Base-by-base conservation (phyloP, 2,329 filamentous ascomycete genomes). In the Aureobasidium sp. region DNA sequence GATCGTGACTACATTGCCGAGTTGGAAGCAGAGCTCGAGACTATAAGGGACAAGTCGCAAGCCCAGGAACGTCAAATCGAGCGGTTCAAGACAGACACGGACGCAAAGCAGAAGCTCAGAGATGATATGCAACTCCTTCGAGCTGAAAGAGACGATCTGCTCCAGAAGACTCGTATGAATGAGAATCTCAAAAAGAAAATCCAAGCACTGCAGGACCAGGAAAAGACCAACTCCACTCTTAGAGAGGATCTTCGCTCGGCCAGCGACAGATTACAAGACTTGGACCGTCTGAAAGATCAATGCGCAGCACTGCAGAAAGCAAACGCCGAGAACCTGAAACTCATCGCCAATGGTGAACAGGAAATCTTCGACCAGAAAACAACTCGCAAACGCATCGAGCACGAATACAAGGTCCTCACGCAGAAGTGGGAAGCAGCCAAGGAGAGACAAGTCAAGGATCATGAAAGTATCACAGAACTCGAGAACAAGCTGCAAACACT, bases 121-220 rank as follows among this genome's bases (percentile, higher is more conserved):
- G 79, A 81, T 63, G 77, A 81, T 58, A 65, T 80, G n/a, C 79
- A 81, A 65, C 70, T 80, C 29, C 68, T 80, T 49, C 72, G 73
- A 58, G 75, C 77, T 0, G 79, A 81, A 68, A 74, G 79, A 35
- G 78, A 80, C 60, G 79, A 81, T 58, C 70, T 81, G 24, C 72
- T 69, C 35, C 77, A 79, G 63, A 79, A 77, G 63, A 73, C 77
- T 29, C 79, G 79, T 63, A 78, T 78, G 24, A 80, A 79, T 62
- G 79, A 81, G 66, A 81, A 81, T 62, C 73, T 81, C 24, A 79
- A 77, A 67, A 81, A 80, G 73, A 81, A 81, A 70, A 80, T 81
- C 33, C 77, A 80, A 64, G 71, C 76, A 4, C 68, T 81, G 45
- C 76, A 78, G 45, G 78, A 80, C 56, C 75, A 79, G 62, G 76